phyloP scores from a whole-genome alignment of 306 rosid species.

The Inga laurina region DNA sequence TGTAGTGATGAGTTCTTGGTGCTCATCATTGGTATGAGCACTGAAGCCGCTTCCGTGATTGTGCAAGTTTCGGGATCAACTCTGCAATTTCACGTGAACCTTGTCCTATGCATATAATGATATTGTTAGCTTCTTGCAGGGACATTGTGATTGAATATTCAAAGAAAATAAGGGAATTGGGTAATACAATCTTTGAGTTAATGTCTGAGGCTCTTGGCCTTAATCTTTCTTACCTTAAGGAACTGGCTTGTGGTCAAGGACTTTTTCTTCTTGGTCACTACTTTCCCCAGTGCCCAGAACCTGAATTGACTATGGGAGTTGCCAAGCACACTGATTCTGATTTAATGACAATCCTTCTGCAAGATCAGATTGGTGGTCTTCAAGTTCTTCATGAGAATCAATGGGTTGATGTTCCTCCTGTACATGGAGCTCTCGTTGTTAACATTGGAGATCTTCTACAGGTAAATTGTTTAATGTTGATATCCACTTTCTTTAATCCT shows the following conservation, averaged over 20 bases:
- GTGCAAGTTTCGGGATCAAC: neutral
- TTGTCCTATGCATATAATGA: neutral
- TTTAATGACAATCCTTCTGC: constrained; percentile 51
- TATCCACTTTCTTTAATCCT: neutral
- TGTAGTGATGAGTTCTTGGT: too few species aligned
- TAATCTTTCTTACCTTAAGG: constrained; percentile 33
- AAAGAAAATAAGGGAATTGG: constrained; percentile 34
- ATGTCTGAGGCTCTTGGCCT: constrained; percentile 56
- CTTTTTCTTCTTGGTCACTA: constrained; percentile 38
- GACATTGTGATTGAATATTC: constrained; percentile 44
- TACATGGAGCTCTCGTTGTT: constrained; percentile 47
- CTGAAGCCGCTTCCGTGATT: too few species aligned
- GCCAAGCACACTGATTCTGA: constrained; percentile 44
- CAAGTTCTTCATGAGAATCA: constrained; percentile 44
- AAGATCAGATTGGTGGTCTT: constrained; percentile 57
- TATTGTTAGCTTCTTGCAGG: constrained; percentile 23
- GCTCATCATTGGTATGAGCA: too few species aligned
- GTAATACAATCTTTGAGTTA: constrained; percentile 42
- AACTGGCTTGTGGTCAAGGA: constrained; percentile 42
- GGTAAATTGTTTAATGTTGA: constrained; percentile 24
- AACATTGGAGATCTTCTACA: constrained; percentile 55
- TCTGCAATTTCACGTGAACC: neutral
- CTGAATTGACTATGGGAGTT: constrained; percentile 49
- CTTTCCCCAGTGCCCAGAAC: constrained; percentile 53
- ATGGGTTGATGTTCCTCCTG: constrained; percentile 45